Percentiles rank a stretch among this genome's conserved stretches.
Evolutionary conservation across 106 monocot species (phyloP).

Genomic region (Cymbidium sinense): DNA sequence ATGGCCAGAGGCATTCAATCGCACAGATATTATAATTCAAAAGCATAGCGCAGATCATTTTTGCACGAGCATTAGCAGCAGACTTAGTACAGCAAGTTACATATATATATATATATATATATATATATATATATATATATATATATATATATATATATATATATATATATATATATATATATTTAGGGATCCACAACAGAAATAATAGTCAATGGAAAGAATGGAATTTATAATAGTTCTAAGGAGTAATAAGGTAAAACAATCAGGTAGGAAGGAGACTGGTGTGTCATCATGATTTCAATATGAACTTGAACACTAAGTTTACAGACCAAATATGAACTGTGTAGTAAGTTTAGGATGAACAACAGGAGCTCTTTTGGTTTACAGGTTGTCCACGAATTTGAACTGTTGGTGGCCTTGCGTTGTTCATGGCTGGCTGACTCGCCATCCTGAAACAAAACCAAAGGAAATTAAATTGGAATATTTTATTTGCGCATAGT

Average conservation of each 20-base stretch:
- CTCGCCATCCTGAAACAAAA: constrained; percentile 23
- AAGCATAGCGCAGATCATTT: too few relatives aligned
- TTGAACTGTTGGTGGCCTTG: constrained; percentile 16
- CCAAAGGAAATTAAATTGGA: background rate
- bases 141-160: too few relatives aligned
- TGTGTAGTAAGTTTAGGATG: constrained; percentile 1
- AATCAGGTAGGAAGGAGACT: background rate
- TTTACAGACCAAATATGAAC: constrained; percentile 1
- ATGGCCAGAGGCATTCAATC: too few relatives aligned
- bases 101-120: too few relatives aligned
- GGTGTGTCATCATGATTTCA: background rate
- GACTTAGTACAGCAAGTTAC: background rate
- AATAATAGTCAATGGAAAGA: background rate
- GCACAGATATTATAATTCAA: background rate
- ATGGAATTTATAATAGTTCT: background rate
- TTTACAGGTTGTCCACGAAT: constrained; percentile 15
- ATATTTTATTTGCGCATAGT: background rate
- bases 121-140: too few relatives aligned
- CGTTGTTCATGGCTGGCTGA: constrained; percentile 19
- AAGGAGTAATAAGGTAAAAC: background rate
- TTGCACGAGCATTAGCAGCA: too few relatives aligned
- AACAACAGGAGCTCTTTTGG: constrained; percentile 18
- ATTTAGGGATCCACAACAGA: background rate
- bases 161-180: too few relatives aligned
- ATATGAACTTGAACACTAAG: background rate